Evolutionary conservation across 106 monocot species (phyloP).

Genomic region (Apostasia ramifera): DNA sequence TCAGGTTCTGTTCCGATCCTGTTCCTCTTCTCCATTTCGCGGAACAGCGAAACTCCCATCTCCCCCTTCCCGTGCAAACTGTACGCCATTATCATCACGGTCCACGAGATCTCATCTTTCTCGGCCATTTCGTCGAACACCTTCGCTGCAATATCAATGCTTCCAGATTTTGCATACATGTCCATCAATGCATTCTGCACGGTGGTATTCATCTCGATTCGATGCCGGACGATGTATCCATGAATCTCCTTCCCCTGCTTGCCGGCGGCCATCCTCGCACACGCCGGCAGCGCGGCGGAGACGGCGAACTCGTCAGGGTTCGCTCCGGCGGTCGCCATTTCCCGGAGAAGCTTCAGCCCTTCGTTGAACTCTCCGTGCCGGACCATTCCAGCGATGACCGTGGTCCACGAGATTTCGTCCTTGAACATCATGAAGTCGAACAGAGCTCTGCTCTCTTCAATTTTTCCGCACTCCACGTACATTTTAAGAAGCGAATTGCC

Average conservation of each 20-base stretch:
- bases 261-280: conserved; percentile 34
- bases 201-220: neutral
- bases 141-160: conserved; percentile 20
- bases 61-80: conserved; percentile 54
- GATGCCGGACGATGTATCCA: conserved; percentile 19
- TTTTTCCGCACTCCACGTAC: conserved; percentile 26
- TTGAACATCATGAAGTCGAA: conserved; percentile 23
- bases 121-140: conserved; percentile 22
- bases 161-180: conserved; percentile 54
- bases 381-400: conserved; percentile 24
- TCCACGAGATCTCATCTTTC: conserved; percentile 47
- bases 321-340: conserved; percentile 15
- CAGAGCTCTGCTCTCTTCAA: conserved; percentile 17
- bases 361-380: conserved; percentile 32
- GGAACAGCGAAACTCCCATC: conserved; percentile 30
- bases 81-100: conserved; percentile 43
- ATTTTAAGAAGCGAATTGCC: conserved; percentile 34
- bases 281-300: conserved; percentile 45
- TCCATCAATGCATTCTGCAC: conserved; percentile 54
- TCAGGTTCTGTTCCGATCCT: conserved; percentile 19
- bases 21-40: conserved; percentile 16
- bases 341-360: conserved; percentile 35
- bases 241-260: conserved; percentile 49
- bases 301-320: conserved; percentile 28
- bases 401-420: conserved; percentile 35